phyloP scores from a whole-genome alignment of 768 basidiomycete genomes.

The Cystobasidium ongulense region DNA sequence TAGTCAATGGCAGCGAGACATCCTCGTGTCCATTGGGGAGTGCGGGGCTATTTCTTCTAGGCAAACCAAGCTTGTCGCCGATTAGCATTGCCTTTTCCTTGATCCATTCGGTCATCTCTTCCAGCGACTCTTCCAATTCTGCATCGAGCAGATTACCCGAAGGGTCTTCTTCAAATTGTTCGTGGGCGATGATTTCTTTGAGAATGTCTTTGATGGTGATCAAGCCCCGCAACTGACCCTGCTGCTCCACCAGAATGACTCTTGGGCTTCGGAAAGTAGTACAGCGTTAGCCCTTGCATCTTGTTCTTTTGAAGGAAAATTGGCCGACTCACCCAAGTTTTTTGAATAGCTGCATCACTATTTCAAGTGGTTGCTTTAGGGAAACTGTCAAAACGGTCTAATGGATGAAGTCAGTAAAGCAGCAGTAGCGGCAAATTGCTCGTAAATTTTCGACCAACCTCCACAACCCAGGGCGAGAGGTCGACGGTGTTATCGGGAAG shows the following conservation, averaged over 20 bases:
- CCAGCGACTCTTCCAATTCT: constrained; percentile 40
- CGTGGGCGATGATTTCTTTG: constrained; percentile 59
- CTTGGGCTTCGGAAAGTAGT: constrained; percentile 59
- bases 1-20: background rate
- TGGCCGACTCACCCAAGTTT: constrained; percentile 79
- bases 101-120: constrained; percentile 38
- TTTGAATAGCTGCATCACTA: constrained; percentile 95
- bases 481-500: constrained; percentile 45
- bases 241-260: constrained; percentile 86
- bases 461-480: constrained; percentile 81
- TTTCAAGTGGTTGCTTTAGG: constrained; percentile 83
- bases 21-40: background rate
- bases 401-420: background rate
- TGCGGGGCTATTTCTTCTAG: constrained; percentile 2
- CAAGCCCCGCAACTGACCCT: constrained; percentile 70
- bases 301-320: background rate
- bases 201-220: constrained; percentile 95
- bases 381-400: constrained; percentile 92
- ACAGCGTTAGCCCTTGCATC: background rate
- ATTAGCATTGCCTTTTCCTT: constrained; percentile 10
- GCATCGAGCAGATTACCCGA: constrained; percentile 23
- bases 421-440: background rate
- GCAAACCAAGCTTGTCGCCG: background rate
- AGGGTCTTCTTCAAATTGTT: constrained; percentile 35
- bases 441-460: constrained; percentile 52